These are phyloP conservation scores for Atractiella rhizophila DNA, from an alignment of 768 basidiomycete species.

Conservation along the genomic window DNA sequence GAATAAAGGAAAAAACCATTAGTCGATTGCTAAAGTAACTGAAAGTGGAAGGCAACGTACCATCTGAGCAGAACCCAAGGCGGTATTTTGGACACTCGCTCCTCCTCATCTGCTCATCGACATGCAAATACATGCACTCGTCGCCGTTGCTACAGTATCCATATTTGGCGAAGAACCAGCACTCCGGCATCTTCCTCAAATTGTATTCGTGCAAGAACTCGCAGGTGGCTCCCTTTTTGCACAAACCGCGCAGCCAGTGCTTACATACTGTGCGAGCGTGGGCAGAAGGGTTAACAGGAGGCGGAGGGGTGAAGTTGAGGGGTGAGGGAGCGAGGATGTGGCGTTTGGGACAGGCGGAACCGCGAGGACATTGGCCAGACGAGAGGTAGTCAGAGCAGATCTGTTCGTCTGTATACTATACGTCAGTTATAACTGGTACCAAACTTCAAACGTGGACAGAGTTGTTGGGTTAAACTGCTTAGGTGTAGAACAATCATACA, in stretches of 20 bases:
- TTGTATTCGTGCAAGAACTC: slow-evolving; percentile 99
- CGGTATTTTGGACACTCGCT: slow-evolving; percentile 89
- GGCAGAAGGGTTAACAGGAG: slow-evolving; percentile 50
- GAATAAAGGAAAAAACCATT: slow-evolving; percentile 1
- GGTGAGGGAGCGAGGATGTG: slow-evolving; percentile 60
- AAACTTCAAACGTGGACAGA: too few species aligned
- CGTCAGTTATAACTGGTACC: too few species aligned
- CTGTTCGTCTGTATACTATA: slow-evolving; percentile 43
- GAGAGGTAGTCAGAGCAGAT: slow-evolving; percentile 69
- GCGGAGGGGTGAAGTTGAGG: slow-evolving; percentile 70
- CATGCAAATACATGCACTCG: slow-evolving; percentile 65
- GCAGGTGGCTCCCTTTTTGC: slow-evolving; percentile 93
- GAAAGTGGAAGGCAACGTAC: slow-evolving; percentile 24
- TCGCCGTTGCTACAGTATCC: slow-evolving; percentile 81
- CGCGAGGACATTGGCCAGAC: slow-evolving; percentile 61
- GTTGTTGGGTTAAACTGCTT: too few species aligned
- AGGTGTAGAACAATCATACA: too few species aligned
- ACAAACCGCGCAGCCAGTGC: slow-evolving; percentile 90
- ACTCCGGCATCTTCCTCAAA: slow-evolving; percentile 88
- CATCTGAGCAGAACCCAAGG: slow-evolving; percentile 80
- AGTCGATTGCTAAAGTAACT: not conserved
- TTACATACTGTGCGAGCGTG: slow-evolving; percentile 62
- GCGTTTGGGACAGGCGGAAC: slow-evolving; percentile 69
- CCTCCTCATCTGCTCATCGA: slow-evolving; percentile 70
- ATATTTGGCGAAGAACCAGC: slow-evolving; percentile 96